phyloP scores from a whole-genome alignment of 2,329 filamentous ascomycete genomes.

The Fusarium camptoceras region DNA sequence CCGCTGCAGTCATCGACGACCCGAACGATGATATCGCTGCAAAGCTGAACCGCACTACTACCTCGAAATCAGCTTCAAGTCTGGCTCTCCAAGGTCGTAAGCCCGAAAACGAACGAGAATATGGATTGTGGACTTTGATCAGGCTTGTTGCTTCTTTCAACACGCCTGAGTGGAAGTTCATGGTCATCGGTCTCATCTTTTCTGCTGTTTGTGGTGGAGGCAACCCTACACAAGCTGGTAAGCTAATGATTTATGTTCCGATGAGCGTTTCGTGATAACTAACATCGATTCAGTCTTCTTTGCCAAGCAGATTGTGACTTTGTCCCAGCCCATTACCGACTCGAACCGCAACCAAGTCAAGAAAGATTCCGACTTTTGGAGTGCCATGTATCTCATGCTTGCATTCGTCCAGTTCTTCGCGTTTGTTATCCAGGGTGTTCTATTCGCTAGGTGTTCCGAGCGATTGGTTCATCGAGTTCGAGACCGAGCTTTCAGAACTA shows the following conservation, averaged over 20 bases:
- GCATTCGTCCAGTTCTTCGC: conserved; percentile 78
- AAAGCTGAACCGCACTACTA: conserved; percentile 67
- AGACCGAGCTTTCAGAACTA: conserved; percentile 83
- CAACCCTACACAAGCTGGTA: conserved; percentile 69
- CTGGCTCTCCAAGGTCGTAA: conserved; percentile 70
- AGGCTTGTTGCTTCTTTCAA: conserved; percentile 87
- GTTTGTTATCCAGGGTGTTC: conserved; percentile 74
- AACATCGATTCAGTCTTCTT: conserved; percentile 77
- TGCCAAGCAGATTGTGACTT: conserved; percentile 83
- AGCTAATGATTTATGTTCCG: not conserved
- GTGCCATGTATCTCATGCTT: conserved; percentile 88
- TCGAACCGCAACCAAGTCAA: conserved; percentile 68
- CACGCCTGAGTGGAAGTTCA: conserved; percentile 73
- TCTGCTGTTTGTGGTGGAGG: conserved; percentile 83
- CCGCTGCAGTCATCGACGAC: conserved; percentile 61
- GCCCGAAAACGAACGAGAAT: conserved; percentile 64
- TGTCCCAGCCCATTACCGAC: conserved; percentile 66
- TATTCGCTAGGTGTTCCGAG: conserved; percentile 90
- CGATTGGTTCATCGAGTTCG: conserved; percentile 85
- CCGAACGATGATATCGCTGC: conserved; percentile 71
- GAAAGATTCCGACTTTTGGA: conserved; percentile 85
- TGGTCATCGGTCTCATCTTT: conserved; percentile 79
- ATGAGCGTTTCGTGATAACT: not conserved
- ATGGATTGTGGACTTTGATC: conserved; percentile 80
- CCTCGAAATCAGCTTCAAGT: conserved; percentile 75